These are phyloP conservation scores for Colletotrichum camelliae DNA, from an alignment of 2,329 filamentous ascomycete species.

Conservation along the genomic window DNA sequence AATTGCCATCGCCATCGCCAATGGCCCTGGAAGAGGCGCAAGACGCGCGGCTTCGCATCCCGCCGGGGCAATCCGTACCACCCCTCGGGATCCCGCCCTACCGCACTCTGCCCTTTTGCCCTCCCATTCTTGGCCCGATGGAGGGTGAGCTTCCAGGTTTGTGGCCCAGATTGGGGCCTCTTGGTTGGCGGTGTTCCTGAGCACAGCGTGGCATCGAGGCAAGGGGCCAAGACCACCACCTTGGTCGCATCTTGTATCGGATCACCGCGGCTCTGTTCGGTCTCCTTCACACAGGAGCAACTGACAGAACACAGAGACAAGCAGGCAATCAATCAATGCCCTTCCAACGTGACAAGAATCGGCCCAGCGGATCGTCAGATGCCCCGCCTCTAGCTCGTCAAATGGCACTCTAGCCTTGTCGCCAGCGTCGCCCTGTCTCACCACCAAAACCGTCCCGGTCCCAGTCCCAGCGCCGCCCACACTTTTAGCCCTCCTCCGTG, in stretches of 20 bases:
- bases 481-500: not conserved
- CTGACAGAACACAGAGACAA: not conserved
- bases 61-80: not conserved
- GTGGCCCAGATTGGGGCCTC: not conserved
- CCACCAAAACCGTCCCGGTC: slow-evolving; percentile 8
- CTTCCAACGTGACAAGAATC: not conserved
- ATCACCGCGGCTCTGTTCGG: not conserved
- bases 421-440: slow-evolving; percentile 32
- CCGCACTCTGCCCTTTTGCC: not conserved
- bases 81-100: not conserved
- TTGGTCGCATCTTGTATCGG: not conserved
- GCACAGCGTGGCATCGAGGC: not conserved
- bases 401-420: slow-evolving; percentile 1
- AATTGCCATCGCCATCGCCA: not conserved
- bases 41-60: slow-evolving; percentile 18
- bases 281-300: not conserved
- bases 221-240: not conserved
- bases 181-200: slow-evolving; percentile 4
- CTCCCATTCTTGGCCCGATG: not conserved
- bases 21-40: not conserved
- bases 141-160: not conserved
- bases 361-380: slow-evolving; percentile 13
- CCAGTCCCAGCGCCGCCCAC: slow-evolving; percentile 2
- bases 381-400: slow-evolving; percentile 8
- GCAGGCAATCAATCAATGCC: not conserved